These are phyloP conservation scores for Epichloe sibirici DNA, from an alignment of 2,329 filamentous ascomycete species.

Conservation along the genomic window DNA sequence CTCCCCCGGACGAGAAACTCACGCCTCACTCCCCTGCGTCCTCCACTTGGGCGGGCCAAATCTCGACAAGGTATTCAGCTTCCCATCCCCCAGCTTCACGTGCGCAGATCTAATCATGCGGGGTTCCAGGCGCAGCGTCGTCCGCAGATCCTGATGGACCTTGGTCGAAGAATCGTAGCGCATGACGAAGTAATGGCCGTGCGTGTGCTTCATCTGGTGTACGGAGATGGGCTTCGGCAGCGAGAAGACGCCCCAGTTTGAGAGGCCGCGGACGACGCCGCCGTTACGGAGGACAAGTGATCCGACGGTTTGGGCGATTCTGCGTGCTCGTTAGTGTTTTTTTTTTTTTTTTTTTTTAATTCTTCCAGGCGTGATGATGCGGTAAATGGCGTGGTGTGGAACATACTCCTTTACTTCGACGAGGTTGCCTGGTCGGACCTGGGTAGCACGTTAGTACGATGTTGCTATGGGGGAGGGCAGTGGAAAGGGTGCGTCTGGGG, in stretches of 20 bases:
- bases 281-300: conserved; percentile 68
- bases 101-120: conserved; percentile 78
- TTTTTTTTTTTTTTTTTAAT: accelerated
- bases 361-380: too few species aligned
- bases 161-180: conserved; percentile 72
- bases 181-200: conserved; percentile 96
- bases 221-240: conserved; percentile 69
- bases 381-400: conserved; percentile 7
- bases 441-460: conserved; percentile 9
- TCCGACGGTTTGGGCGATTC: conserved; percentile 79
- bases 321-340: conserved; percentile 22
- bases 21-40: conserved; percentile 21
- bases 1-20: conserved; percentile 3
- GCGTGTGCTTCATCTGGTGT: conserved; percentile 71
- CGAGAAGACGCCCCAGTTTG: conserved; percentile 89
- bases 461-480: background rate
- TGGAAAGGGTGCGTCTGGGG: background rate
- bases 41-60: conserved; percentile 41
- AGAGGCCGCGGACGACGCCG: conserved; percentile 82
- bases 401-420: conserved; percentile 89
- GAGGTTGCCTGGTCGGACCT: conserved; percentile 89
- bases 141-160: conserved; percentile 63
- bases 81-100: conserved; percentile 68
- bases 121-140: conserved; percentile 73
- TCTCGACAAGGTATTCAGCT: conserved; percentile 36